phyloP scores from a whole-genome alignment of 2,329 filamentous ascomycete genomes.

The Ophiostoma tasmaniense region DNA sequence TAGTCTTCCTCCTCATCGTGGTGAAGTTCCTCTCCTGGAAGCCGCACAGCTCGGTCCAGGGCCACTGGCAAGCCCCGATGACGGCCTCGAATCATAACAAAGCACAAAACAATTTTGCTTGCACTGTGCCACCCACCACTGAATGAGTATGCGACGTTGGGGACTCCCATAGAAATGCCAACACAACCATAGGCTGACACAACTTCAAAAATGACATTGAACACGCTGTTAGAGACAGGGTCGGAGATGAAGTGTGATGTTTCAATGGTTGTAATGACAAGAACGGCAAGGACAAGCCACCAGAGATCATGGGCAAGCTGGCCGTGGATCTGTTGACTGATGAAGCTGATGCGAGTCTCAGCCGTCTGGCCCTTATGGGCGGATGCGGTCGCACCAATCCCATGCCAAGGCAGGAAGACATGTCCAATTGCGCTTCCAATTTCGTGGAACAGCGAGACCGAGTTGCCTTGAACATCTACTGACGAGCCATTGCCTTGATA shows the following conservation, averaged over 20 bases:
- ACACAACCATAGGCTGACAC: constrained; percentile 52
- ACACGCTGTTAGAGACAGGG: constrained; percentile 46
- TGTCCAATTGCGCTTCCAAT: constrained; percentile 27
- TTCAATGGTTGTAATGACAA: constrained; percentile 53
- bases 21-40: constrained; percentile 31
- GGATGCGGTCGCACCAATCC: constrained; percentile 32
- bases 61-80: constrained; percentile 48
- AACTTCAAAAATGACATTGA: constrained; percentile 50
- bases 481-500: not conserved
- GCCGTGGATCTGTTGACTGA: constrained; percentile 47
- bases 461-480: not conserved
- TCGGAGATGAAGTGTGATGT: constrained; percentile 44
- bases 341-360: constrained; percentile 40
- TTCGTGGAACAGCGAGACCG: not conserved
- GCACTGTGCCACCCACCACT: constrained; percentile 41
- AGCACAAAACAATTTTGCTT: constrained; percentile 49
- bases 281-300: constrained; percentile 52
- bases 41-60: constrained; percentile 43
- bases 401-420: constrained; percentile 34
- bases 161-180: constrained; percentile 47
- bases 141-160: constrained; percentile 45
- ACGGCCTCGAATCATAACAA: constrained; percentile 47
- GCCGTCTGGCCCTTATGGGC: constrained; percentile 19
- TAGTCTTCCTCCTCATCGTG: constrained; percentile 35
- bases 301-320: constrained; percentile 58